These are phyloP conservation scores for Petunia axillaris DNA, from an alignment of 257 asterid genomes.

Conservation along the genomic window DNA sequence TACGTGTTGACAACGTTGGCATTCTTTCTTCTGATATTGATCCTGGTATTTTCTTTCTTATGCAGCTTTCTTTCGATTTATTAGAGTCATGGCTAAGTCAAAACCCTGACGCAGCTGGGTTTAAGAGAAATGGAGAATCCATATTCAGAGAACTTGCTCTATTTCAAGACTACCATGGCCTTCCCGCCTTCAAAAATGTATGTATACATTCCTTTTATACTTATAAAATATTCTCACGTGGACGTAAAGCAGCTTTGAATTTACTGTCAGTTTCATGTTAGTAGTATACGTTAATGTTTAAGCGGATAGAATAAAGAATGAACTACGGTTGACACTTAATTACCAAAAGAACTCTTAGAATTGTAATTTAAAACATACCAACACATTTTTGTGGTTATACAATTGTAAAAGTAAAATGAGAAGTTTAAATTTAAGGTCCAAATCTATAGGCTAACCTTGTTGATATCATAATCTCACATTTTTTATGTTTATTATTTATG, in stretches of 20 bases:
- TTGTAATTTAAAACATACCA: too few relatives aligned
- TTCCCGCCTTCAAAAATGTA: slow-evolving; percentile 27
- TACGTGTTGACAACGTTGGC: neutral
- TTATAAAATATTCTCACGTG: neutral
- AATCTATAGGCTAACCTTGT: too few relatives aligned
- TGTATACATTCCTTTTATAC: neutral
- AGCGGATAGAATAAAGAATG: too few relatives aligned
- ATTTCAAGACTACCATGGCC: slow-evolving; percentile 29
- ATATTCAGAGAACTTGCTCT: slow-evolving; percentile 27
- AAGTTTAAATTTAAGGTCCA: too few relatives aligned
- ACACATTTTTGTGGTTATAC: too few relatives aligned
- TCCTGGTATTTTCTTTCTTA: neutral
- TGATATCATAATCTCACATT: neutral
- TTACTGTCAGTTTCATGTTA: too few relatives aligned
- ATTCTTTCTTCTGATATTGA: neutral
- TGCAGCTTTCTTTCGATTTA: slow-evolving; percentile 28
- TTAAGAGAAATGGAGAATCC: slow-evolving; percentile 25
- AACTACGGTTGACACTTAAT: too few relatives aligned
- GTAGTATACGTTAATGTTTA: too few relatives aligned
- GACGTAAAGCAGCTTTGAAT: too few relatives aligned
- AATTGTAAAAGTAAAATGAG: too few relatives aligned
- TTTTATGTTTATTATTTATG: neutral
- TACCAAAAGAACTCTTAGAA: too few relatives aligned
- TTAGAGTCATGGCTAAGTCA: slow-evolving; percentile 25
- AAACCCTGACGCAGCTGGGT: slow-evolving; percentile 27